Evolutionary conservation across 805 yeast genomes (phyloP).

Genomic region (Metschnikowia similis): DNA sequence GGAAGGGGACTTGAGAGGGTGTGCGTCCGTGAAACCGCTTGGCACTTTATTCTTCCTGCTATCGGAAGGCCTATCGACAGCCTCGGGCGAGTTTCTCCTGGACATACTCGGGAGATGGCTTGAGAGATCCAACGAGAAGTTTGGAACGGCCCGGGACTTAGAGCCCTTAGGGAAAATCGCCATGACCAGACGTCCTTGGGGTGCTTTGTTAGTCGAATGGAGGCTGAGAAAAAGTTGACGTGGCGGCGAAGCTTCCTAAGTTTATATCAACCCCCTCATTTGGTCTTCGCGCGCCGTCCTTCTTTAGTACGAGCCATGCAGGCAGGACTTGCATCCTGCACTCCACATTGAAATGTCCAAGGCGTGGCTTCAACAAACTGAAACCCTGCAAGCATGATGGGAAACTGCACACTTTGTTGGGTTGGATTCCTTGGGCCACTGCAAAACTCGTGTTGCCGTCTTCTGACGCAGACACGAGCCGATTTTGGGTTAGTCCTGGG

Average conservation of each 20-base stretch:
- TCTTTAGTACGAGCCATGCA: background rate
- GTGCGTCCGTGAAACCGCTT: background rate
- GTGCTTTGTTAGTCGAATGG: background rate
- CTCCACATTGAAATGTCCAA: background rate
- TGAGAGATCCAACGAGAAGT: conserved; percentile 5
- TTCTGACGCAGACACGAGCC: too few relatives aligned
- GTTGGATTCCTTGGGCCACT: background rate
- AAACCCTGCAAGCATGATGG: background rate
- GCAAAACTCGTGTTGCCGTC: too few relatives aligned
- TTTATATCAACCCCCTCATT: background rate
- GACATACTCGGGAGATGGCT: conserved; percentile 1
- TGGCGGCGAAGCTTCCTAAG: background rate
- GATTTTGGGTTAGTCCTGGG: background rate
- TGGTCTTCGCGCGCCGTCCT: background rate
- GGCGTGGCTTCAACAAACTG: too few relatives aligned
- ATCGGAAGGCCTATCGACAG: background rate
- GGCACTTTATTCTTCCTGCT: background rate
- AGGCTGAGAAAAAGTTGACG: background rate
- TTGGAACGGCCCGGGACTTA: conserved; percentile 6
- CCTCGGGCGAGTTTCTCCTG: background rate
- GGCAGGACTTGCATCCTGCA: background rate
- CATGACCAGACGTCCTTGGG: conserved; percentile 7
- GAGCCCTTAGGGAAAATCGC: conserved; percentile 9
- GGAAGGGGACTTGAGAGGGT: conserved; percentile 23
- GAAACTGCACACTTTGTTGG: background rate